Base-by-base conservation (phyloP, 768 basidiomycete species). In the Tylopilus sp. region DNA sequence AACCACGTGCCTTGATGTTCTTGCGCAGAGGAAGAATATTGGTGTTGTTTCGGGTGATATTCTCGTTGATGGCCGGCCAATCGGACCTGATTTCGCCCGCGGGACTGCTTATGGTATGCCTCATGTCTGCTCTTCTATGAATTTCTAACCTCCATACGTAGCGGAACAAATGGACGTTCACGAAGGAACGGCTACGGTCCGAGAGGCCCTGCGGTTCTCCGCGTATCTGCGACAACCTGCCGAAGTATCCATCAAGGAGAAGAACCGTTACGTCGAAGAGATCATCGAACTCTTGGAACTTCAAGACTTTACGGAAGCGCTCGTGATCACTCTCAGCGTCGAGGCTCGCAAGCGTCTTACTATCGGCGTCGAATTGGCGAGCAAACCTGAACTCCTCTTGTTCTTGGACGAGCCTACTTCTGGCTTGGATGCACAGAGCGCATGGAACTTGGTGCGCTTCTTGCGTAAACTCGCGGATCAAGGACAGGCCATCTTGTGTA, bases 361-460 rank as follows among this genome's bases (percentile, higher is more conserved):
- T 2, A 95, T 95, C 60, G 93, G 90, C 52, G 92, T 95, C 50
- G 92, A 95, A 67, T 78, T 96, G 9, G 91, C 92, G 17, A 87
- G 88, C 69, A 92, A 93, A 21, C 63, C 64, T 2, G 55, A 55
- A 0, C 62, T 69, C 14, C 60, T 65, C 6, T 46, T 64, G 45
- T 56, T 62, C 45, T 50, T 64, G 33, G 74, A 78, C 55, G 76
- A 79, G 63, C 78, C 80, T 16, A 81, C 80, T 4, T 81, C 80
- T 12, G 79, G 81, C 52, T 66, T 85, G 50, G 83, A 84, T 59
- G 75, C 76, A 34, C 80, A 81, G 63, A 86, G 84, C 49, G 89
- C 91, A 4, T 91, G 87, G 87, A 86, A 87, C 62, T 72, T 92
- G 28, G 81, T 91, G 25, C 84, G 87, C 36, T 89, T 94, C 81